These are phyloP conservation scores for Isatis tinctoria DNA, from an alignment of 345 rosid genomes.

Conservation along the genomic window DNA sequence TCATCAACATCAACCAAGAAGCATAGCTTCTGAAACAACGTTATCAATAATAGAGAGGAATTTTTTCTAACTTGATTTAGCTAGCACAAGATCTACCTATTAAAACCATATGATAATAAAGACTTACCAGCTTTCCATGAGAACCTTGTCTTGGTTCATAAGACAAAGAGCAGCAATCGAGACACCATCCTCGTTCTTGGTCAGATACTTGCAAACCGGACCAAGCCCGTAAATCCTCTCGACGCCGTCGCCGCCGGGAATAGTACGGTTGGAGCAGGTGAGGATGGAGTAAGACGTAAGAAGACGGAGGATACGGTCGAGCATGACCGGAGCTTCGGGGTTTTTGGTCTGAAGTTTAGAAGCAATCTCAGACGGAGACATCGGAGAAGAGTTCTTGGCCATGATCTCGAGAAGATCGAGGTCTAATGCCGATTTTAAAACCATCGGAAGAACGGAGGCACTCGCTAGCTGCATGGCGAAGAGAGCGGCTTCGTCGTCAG, in stretches of 20 bases:
- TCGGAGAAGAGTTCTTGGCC: constrained; percentile 48
- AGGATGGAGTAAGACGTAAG: constrained; percentile 64
- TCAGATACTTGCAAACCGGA: constrained; percentile 81
- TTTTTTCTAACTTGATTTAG: not conserved
- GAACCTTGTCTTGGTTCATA: constrained; percentile 88
- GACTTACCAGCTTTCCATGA: constrained; percentile 89
- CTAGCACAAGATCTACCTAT: not conserved
- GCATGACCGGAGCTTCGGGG: constrained; percentile 70
- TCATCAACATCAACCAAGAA: not conserved
- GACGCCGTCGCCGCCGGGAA: constrained; percentile 38
- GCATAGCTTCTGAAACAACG: not conserved
- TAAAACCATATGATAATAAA: not conserved
- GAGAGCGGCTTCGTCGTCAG: constrained; percentile 68
- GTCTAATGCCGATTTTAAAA: constrained; percentile 79
- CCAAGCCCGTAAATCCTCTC: constrained; percentile 69
- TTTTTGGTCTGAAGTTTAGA: constrained; percentile 66
- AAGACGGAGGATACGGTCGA: constrained; percentile 71
- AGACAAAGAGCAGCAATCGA: constrained; percentile 62
- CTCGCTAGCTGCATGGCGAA: constrained; percentile 74
- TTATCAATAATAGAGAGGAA: not conserved
- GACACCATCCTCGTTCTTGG: constrained; percentile 78
- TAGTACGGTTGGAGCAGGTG: constrained; percentile 40
- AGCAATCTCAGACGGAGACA: constrained; percentile 65
- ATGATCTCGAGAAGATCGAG: constrained; percentile 87
- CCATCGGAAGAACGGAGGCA: constrained; percentile 82